phyloP scores from a whole-genome alignment of 2,329 filamentous ascomycete species.

The Pseudogymnoascus sp. region DNA sequence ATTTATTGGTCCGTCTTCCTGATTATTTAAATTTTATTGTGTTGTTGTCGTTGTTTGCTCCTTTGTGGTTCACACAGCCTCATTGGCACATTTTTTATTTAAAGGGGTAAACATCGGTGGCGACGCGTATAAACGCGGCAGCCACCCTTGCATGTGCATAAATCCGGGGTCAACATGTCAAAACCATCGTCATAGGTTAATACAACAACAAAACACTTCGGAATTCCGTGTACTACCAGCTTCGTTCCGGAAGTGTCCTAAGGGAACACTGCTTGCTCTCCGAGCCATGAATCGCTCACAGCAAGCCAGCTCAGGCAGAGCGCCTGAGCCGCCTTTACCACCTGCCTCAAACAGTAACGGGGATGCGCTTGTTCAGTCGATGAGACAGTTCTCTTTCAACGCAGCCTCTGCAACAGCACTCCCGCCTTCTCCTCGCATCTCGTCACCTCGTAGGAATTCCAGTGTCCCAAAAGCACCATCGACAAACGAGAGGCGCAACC shows the following conservation, averaged over 20 bases:
- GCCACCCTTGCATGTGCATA: slow-evolving; percentile 7
- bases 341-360: slow-evolving; percentile 12
- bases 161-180: neutral
- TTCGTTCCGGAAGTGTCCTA: neutral
- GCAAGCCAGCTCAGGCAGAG: slow-evolving; percentile 1
- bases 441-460: neutral
- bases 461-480: slow-evolving; percentile 2
- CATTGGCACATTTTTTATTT: neutral
- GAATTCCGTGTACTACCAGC: neutral
- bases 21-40: neutral
- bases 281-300: slow-evolving; percentile 1
- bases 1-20: neutral
- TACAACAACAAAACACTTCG: neutral
- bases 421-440: slow-evolving; percentile 6
- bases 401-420: slow-evolving; percentile 9
- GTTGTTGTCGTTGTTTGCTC: neutral
- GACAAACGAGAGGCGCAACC: slow-evolving; percentile 7
- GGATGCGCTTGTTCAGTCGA: slow-evolving; percentile 32
- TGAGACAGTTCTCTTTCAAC: slow-evolving; percentile 33
- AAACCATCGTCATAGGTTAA: slow-evolving; percentile 7
- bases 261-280: neutral
- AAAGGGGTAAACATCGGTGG: neutral
- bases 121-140: slow-evolving; percentile 4
- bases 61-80: neutral
- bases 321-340: slow-evolving; percentile 10